Evolutionary conservation across 2,329 filamentous ascomycete species (phyloP).

Genomic region (Microsporum audouinii): DNA sequence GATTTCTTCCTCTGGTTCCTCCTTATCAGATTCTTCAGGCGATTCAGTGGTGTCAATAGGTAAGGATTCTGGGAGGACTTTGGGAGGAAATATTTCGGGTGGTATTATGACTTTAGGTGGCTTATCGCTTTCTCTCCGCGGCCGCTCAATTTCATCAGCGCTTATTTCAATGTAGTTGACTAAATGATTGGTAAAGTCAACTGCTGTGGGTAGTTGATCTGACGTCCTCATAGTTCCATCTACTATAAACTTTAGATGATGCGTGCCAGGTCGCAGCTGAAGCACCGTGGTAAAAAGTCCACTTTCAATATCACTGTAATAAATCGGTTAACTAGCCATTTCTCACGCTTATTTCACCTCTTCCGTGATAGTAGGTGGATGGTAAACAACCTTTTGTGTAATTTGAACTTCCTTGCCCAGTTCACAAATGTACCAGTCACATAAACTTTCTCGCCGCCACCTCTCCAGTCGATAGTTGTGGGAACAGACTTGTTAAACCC

Average conservation of each 20-base stretch:
- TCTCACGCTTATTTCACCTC: background rate
- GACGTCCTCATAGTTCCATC: constrained; percentile 89
- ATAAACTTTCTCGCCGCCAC: constrained; percentile 77
- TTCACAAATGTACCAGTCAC: constrained; percentile 95
- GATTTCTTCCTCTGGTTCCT: constrained; percentile 46
- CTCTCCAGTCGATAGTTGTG: constrained; percentile 74
- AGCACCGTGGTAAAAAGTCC: constrained; percentile 65
- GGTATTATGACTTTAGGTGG: constrained; percentile 26
- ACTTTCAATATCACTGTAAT: constrained; percentile 28
- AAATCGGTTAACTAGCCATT: background rate
- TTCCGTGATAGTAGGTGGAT: background rate
- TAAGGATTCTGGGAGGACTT: constrained; percentile 31
- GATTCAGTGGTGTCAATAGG: constrained; percentile 18
- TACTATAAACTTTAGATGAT: constrained; percentile 92
- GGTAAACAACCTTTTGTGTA: constrained; percentile 54
- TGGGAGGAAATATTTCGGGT: constrained; percentile 34
- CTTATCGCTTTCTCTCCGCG: constrained; percentile 27
- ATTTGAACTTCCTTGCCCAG: constrained; percentile 87
- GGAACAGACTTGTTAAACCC: constrained; percentile 69
- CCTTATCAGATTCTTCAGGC: constrained; percentile 36
- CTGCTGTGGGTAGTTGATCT: constrained; percentile 76
- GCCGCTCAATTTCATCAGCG: constrained; percentile 46
- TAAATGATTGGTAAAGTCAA: constrained; percentile 94
- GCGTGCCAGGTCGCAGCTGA: constrained; percentile 79
- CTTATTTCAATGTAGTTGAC: constrained; percentile 97